Evolutionary conservation across 2,329 filamentous ascomycete genomes (phyloP), one percentile per base, ranked within the genome.

Genomic region (Acephala macrosclerotiorum): DNA sequence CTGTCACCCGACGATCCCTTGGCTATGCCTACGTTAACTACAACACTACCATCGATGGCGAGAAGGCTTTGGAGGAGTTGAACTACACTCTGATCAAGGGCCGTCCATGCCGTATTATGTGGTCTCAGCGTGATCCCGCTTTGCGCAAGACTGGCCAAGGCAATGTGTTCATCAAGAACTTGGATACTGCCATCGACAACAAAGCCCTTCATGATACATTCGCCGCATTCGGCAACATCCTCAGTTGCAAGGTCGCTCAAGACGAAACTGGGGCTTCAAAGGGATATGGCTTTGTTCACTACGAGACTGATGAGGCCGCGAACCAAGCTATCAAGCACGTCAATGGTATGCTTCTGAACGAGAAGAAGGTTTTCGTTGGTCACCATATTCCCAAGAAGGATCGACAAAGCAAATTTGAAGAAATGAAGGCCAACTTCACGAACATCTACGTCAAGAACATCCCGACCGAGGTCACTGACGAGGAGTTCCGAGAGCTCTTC

Each of bases 381-480:
- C 95, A 97, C 83, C 96, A 99, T 84, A 98, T 99, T 77, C 94
- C 96, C 80, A 98, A 98, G 91, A 98, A 98, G 88, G 96, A 99
- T 79, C 95, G 96, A 76, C 96, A 98, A 88, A 97, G 93, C 93
- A 99, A 99, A 85, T 98, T 98, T 75, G 96, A 99, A 85, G 96
- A 99, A 87, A 99, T 99, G 95, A 99, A 99, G 91, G 96, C 96
- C 81, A 99, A 99, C 87, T 99, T 96, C 88, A 99, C 96, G 85
- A 99, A 99, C 81, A 90, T 99, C 82, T 99, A 99, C 84, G 93
- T 99, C 85, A 99, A 99, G 90, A 99, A 99, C 85, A 91, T 99
- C 75, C 88, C 90, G 75, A 77, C 83, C 40, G 95, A 97, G 58
- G 92, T 91, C 70, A 91, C 89, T 66, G 96, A 99, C 68, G 94